Base-by-base conservation (phyloP, 169 alveolate species). In the Blepharisma undulans region DNA sequence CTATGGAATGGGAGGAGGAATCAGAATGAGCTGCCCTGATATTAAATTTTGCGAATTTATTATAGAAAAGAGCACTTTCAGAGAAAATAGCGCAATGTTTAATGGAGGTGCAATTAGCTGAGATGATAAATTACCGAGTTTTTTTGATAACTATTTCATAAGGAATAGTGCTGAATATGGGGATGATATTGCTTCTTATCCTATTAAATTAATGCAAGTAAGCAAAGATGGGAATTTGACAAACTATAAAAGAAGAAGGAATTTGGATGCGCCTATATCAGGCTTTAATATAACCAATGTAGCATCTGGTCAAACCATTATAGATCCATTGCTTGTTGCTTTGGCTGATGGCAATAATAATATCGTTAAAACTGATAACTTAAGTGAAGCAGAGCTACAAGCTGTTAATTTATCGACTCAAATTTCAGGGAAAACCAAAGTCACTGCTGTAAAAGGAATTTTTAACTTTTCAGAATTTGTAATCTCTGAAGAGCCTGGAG, bases 51-150 rank as follows among this genome's bases (percentile, higher is more conserved):
- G 60, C 8, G 8, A 36, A 36, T 36, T 36, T 36, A 8, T 8
- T 36, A 36, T 36, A 36, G 14, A 36, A 36, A 36, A 36, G 60
- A 36, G 14, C 14, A 36, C 14, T 4, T 72, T 72, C 10, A 27
- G 12, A 4, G 79, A 78, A 32, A 78, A 78, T 12, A 21, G 7
- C 6, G 86, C 86, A 6, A 78, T 6, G 4, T 22, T 30, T 78
- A 78, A 78, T 30, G 86, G 86, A 78, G 86, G 86, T 5, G 86
- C 86, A 4, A 78, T 78, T 27, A n/a, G 60, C 34, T 78, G 86
- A 32, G 32, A 30, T 22, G 60, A 32, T 78, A 32, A 27, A 22
- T 4, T 22, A 4, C 86, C 86, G 3, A 74, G 14, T 4, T 21
- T 78, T 7, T 22, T 22, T 4, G 7, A 22, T 32, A 29, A 25